Percentiles rank a stretch among this genome's conserved stretches.
These are phyloP conservation scores for Morella rubra DNA, from an alignment of 306 rosid species.

Conservation along the genomic window DNA sequence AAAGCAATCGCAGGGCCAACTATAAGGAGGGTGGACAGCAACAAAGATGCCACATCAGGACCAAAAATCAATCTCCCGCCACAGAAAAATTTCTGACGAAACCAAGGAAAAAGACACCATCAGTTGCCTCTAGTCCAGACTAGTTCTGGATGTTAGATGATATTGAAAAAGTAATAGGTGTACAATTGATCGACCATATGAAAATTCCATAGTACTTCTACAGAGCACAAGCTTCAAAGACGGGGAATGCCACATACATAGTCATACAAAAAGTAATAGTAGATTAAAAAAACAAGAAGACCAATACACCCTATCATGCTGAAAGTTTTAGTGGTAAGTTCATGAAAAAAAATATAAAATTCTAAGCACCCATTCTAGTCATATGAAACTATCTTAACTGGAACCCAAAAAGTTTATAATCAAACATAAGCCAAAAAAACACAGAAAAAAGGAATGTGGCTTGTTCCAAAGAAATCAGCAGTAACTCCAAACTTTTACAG, in stretches of 20 bases:
- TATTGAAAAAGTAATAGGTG: neutral
- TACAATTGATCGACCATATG: neutral
- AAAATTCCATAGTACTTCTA: neutral
- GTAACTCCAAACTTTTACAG: neutral
- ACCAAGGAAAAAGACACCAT: constrained; percentile 36
- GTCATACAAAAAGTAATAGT: neutral
- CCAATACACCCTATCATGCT: too few species aligned
- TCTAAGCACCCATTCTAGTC: constrained; percentile 8
- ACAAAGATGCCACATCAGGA: constrained; percentile 79
- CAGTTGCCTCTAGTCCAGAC: constrained; percentile 20
- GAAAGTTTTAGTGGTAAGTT: too few species aligned
- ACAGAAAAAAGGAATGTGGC: neutral
- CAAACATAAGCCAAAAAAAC: neutral
- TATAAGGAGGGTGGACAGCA: constrained; percentile 64
- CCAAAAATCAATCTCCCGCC: constrained; percentile 94
- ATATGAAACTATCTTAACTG: neutral
- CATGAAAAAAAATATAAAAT: neutral
- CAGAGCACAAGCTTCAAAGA: neutral
- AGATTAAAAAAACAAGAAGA: too few species aligned
- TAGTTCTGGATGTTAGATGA: constrained; percentile 14
- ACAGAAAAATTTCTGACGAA: constrained; percentile 71
- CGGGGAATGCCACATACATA: neutral
- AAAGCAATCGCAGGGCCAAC: constrained; percentile 72
- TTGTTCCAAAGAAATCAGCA: neutral
- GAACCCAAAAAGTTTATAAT: neutral